Conservation (phyloP, 495 filamentous ascomycete species). For the Talaromyces ruber region DNA sequence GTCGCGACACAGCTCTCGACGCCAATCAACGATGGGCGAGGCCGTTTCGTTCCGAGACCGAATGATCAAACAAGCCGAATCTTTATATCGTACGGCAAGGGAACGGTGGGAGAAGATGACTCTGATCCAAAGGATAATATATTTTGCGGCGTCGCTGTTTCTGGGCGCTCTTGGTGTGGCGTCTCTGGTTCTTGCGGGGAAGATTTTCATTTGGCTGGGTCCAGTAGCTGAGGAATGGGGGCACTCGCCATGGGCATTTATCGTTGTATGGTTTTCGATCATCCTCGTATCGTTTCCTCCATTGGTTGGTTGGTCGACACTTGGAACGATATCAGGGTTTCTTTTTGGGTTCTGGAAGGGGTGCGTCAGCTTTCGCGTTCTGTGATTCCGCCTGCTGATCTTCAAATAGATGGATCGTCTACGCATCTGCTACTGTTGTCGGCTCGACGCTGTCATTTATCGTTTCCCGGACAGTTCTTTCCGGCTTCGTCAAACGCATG, state of each 20-base stretch:
- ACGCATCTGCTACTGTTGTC: constrained; percentile 65
- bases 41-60: constrained; percentile 31
- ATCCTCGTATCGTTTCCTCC: constrained; percentile 83
- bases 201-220: constrained; percentile 62
- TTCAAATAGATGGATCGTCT: constrained; percentile 67
- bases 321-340: constrained; percentile 81
- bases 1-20: constrained; percentile 24
- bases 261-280: constrained; percentile 69
- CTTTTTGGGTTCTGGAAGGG: constrained; percentile 90
- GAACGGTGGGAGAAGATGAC: constrained; percentile 44
- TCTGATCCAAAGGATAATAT: constrained; percentile 51
- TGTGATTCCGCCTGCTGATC: neutral
- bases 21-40: constrained; percentile 14
- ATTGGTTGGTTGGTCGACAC: constrained; percentile 80
- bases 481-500: constrained; percentile 65
- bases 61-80: constrained; percentile 34
- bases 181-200: constrained; percentile 66
- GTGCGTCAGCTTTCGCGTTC: constrained; percentile 26
- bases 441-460: constrained; percentile 75
- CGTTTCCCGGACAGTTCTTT: constrained; percentile 67
- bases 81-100: constrained; percentile 24
- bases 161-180: constrained; percentile 47
- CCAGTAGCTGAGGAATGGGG: constrained; percentile 69
- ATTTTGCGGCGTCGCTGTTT: constrained; percentile 39
- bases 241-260: constrained; percentile 57